Evolutionary conservation across 1,139 yeast species (phyloP).

Genomic region (Kurtzmaniella natalensis): DNA sequence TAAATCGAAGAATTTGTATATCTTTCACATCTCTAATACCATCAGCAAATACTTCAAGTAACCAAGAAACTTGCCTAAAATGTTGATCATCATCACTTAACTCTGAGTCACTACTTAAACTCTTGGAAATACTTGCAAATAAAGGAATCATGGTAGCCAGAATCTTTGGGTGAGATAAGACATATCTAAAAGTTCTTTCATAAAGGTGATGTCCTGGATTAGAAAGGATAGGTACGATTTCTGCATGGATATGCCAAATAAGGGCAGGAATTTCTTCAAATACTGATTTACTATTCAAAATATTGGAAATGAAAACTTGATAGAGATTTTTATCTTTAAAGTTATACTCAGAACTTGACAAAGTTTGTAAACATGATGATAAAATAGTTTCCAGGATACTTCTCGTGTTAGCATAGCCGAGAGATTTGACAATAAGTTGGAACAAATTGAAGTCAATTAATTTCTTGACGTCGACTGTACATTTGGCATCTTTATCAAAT

Average conservation of each 20-base stretch:
- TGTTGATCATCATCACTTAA: slow-evolving; percentile 47
- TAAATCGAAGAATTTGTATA: slow-evolving; percentile 45
- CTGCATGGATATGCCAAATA: slow-evolving; percentile 45
- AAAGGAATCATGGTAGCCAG: slow-evolving; percentile 62
- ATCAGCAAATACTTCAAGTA: slow-evolving; percentile 44
- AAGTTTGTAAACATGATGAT: slow-evolving; percentile 36
- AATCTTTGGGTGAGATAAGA: slow-evolving; percentile 54
- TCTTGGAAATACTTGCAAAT: slow-evolving; percentile 40
- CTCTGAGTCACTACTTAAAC: slow-evolving; percentile 28
- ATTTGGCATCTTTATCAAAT: slow-evolving; percentile 20
- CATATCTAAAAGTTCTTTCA: slow-evolving; percentile 61
- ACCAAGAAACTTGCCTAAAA: slow-evolving; percentile 62
- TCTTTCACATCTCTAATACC: slow-evolving; percentile 49
- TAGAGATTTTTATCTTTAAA: slow-evolving; percentile 60
- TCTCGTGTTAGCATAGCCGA: slow-evolving; percentile 20
- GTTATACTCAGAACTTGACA: slow-evolving; percentile 20
- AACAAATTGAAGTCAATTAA: slow-evolving; percentile 58
- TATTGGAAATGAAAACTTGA: slow-evolving; percentile 57
- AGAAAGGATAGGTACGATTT: slow-evolving; percentile 51
- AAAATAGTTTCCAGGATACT: slow-evolving; percentile 32
- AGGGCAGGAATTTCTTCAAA: slow-evolving; percentile 31
- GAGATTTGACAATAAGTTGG: slow-evolving; percentile 50
- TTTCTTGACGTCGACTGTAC: slow-evolving; percentile 47
- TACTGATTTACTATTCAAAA: slow-evolving; percentile 44
- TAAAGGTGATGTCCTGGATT: slow-evolving; percentile 73